Evolutionary conservation across 495 filamentous ascomycete genomes (phyloP).

Genomic region (Penicillium samsonianum): DNA sequence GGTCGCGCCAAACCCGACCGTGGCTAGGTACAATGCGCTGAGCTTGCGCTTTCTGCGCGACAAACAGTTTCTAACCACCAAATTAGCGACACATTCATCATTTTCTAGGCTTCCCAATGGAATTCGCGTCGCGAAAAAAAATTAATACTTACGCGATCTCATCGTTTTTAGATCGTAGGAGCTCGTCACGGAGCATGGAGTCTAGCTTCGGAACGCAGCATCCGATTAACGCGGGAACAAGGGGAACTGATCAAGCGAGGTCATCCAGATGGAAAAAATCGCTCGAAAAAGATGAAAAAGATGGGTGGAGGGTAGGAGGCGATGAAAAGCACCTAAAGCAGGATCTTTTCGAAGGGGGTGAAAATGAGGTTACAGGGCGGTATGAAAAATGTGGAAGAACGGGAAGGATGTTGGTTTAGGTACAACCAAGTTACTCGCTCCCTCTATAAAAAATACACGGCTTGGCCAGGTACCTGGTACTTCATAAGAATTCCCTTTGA

Average conservation of each 20-base stretch:
- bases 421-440: constrained; percentile 16
- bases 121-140: constrained; percentile 23
- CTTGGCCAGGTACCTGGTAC: constrained; percentile 15
- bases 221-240: constrained; percentile 60
- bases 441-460: constrained; percentile 15
- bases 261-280: constrained; percentile 55
- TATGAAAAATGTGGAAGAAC: constrained; percentile 26
- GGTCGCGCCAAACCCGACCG: constrained; percentile 51
- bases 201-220: constrained; percentile 56
- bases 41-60: constrained; percentile 81
- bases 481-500: constrained; percentile 5
- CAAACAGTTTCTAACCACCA: constrained; percentile 64
- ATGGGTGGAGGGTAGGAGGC: constrained; percentile 48
- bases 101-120: constrained; percentile 16
- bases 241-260: constrained; percentile 44
- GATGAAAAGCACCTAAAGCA: constrained; percentile 42
- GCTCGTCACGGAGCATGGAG: constrained; percentile 60
- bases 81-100: constrained; percentile 37
- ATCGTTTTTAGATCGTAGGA: constrained; percentile 59
- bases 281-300: constrained; percentile 56
- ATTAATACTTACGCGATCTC: constrained; percentile 61
- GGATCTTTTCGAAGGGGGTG: constrained; percentile 37
- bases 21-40: constrained; percentile 70
- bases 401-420: constrained; percentile 15
- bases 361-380: constrained; percentile 40